Evolutionary conservation across 169 alveolate species (phyloP).

Genomic region (Plasmodium inui): DNA sequence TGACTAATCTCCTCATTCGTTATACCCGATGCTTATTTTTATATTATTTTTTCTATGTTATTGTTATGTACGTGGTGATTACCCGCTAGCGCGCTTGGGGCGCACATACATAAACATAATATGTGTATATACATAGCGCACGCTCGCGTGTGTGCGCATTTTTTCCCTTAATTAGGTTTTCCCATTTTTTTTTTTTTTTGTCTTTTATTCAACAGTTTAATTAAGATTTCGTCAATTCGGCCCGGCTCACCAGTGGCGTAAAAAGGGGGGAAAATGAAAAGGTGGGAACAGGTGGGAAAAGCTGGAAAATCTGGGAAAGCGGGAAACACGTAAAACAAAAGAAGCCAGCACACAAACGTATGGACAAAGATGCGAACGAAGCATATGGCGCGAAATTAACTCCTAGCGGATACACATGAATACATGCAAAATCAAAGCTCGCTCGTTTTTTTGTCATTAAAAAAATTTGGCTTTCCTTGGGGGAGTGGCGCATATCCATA

Average conservation of each 20-base stretch:
- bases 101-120: neutral
- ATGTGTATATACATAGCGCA: neutral
- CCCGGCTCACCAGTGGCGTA: neutral
- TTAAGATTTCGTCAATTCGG: neutral
- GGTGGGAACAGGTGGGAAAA: neutral
- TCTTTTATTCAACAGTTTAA: constrained; percentile 3
- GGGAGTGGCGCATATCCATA: neutral
- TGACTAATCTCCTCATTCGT: neutral
- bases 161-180: neutral
- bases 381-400: neutral
- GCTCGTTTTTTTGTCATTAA: neutral
- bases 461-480: neutral
- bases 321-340: neutral
- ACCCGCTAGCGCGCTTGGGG: neutral
- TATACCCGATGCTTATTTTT: neutral
- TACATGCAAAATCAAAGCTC: neutral
- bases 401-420: neutral
- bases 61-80: neutral
- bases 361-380: neutral
- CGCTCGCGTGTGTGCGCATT: neutral
- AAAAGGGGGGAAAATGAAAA: neutral
- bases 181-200: neutral
- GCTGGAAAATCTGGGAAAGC: neutral
- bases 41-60: neutral
- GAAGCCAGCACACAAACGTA: neutral